phyloP scores from a whole-genome alignment of 257 asterid species.

The Ajuga chamaepitys region DNA sequence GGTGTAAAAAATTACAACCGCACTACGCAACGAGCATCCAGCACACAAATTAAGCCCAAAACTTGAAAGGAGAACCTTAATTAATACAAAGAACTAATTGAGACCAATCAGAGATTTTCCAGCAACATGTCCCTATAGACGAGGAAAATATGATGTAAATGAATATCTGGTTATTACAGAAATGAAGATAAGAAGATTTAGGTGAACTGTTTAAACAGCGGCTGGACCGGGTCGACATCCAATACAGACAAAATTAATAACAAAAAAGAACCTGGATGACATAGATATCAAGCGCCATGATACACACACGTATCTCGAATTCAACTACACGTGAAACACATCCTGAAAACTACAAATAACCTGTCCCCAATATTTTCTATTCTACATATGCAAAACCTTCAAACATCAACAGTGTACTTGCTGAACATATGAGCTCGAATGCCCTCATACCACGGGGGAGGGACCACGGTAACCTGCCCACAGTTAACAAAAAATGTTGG shows the following conservation, averaged over 20 bases:
- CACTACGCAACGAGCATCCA: too few relatives aligned
- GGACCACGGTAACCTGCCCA: constrained; percentile 13
- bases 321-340: constrained; percentile 15
- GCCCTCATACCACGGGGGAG: constrained; percentile 2
- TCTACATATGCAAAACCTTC: constrained; percentile 17
- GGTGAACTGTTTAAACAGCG: not conserved
- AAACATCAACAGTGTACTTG: constrained; percentile 16
- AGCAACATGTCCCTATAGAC: not conserved
- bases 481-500: not conserved
- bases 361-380: constrained; percentile 19
- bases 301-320: constrained; percentile 16
- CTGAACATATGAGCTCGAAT: constrained; percentile 6
- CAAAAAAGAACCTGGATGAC: not conserved
- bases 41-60: too few relatives aligned
- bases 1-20: too few relatives aligned
- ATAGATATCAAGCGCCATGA: constrained; percentile 13
- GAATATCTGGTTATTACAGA: constrained; percentile 9
- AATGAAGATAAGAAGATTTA: not conserved
- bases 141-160: not conserved
- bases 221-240: not conserved
- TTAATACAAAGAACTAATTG: too few relatives aligned
- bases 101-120: too few relatives aligned
- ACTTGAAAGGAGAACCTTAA: too few relatives aligned
- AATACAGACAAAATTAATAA: not conserved
- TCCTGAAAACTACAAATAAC: constrained; percentile 18